Evolutionary conservation across 2,329 filamentous ascomycete genomes (phyloP).

Genomic region (Aspergillus transmontanensis): DNA sequence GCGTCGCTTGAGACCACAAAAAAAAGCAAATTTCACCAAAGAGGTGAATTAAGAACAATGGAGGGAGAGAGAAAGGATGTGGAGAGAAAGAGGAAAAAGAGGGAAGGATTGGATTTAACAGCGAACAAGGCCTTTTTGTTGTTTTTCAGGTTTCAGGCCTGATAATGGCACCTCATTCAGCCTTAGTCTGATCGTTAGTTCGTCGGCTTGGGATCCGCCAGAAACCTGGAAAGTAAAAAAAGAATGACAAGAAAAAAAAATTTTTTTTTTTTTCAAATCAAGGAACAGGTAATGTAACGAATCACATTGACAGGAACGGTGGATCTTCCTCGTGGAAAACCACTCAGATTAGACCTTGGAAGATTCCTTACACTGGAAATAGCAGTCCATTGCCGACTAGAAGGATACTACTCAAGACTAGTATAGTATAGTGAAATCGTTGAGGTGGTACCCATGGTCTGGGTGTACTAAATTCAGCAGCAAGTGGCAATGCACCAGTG

Average conservation of each 20-base stretch:
- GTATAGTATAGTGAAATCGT: background rate
- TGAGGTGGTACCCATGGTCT: background rate
- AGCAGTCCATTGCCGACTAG: background rate
- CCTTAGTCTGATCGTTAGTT: background rate
- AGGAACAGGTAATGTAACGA: constrained; percentile 1
- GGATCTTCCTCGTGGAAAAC: background rate
- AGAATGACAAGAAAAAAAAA: background rate
- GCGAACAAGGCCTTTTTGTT: constrained; percentile 6
- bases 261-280: background rate
- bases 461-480: background rate
- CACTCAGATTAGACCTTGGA: background rate
- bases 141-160: background rate
- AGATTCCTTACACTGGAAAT: background rate
- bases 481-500: background rate
- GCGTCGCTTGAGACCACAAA: background rate
- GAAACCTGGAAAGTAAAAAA: background rate
- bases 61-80: background rate
- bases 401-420: background rate
- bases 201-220: background rate
- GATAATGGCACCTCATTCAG: background rate
- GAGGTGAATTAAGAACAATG: background rate
- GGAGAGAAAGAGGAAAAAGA: background rate
- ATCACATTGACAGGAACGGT: background rate
- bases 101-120: background rate
- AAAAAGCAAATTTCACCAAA: background rate